phyloP scores from a whole-genome alignment of 345 rosid genomes.

The Toxicodendron radicans region DNA sequence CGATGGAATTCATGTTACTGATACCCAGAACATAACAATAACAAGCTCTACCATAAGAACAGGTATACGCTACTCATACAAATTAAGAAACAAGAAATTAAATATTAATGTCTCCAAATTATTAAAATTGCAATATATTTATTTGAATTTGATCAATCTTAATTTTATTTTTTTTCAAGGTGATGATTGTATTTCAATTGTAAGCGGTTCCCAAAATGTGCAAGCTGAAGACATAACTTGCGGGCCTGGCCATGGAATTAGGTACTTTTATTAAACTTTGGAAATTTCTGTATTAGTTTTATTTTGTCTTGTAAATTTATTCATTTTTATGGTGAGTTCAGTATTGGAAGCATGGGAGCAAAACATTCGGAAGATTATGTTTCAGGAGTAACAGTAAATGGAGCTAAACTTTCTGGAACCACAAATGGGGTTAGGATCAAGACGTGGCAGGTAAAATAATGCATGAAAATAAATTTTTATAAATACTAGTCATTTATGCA shows the following conservation, averaged over 20 bases:
- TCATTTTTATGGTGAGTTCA: constrained; percentile 20
- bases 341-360: constrained; percentile 82
- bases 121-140: too few relatives aligned
- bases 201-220: constrained; percentile 53
- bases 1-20: constrained; percentile 79
- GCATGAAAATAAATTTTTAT: not conserved
- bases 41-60: constrained; percentile 55
- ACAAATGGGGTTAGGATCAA: constrained; percentile 86
- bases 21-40: constrained; percentile 59
- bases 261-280: constrained; percentile 28
- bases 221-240: constrained; percentile 47
- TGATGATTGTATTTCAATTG: constrained; percentile 82
- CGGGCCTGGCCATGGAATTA: constrained; percentile 81
- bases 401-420: constrained; percentile 66
- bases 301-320: not conserved
- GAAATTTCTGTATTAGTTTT: not conserved
- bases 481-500: not conserved
- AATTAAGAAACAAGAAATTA: too few relatives aligned
- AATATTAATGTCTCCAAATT: too few relatives aligned
- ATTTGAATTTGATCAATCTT: too few relatives aligned
- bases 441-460: constrained; percentile 71
- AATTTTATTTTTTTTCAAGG: constrained; percentile 34
- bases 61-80: constrained; percentile 29
- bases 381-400: constrained; percentile 62
- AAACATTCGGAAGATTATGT: constrained; percentile 54